Evolutionary conservation across 768 basidiomycete species (phyloP), one percentile per base, ranked within the genome.

Genomic region (Tricholomella constricta): DNA sequence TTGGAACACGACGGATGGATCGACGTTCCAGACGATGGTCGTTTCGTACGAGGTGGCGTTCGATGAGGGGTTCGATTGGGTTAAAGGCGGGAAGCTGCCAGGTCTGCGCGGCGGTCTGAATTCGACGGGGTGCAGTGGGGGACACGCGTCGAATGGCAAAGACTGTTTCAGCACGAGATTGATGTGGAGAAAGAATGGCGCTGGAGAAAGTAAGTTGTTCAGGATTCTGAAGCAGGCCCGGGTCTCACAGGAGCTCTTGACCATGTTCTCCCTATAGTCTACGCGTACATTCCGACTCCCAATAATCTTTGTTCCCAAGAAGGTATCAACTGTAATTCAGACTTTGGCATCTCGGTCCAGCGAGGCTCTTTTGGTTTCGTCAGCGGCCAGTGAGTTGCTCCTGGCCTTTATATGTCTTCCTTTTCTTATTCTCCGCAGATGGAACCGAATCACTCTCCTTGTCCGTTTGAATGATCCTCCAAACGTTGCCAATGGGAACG

Each of bases 31-130:
- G 55, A 79, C 83, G 36, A 87, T 91, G 87, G 66, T 89, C 49
- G 66, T 89, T 15, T 78, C 83, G 7, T 91, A 91, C 67, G 88
- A 91, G 61, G 71, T 91, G 23, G 86, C 87, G 1, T 89, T 92
- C 63, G 82, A 84, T 53, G 42, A 68, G 0, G 70, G 67, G 36
- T 92, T 88, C 65, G 71, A 86, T 61, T 92, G 82, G 79, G 85
- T 88, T 25, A 84, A 85, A 62, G 81, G 86, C 22, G 88, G 86
- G 19, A 91, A 91, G 71, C 77, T 91, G 9, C 89, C 89, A 10
- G 89, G 90, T 4, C 62, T 91, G 32, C 74, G 89, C 62, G 88
- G 90, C 14, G 90, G 89, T 0, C 65, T 81, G 3, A 78, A 81
- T 45, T 71, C 79, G 3, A 72, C 74, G 14, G 86, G 85, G 2